Evolutionary conservation across 2,329 filamentous ascomycete genomes (phyloP).

Genomic region (Xylariaceae sp.): DNA sequence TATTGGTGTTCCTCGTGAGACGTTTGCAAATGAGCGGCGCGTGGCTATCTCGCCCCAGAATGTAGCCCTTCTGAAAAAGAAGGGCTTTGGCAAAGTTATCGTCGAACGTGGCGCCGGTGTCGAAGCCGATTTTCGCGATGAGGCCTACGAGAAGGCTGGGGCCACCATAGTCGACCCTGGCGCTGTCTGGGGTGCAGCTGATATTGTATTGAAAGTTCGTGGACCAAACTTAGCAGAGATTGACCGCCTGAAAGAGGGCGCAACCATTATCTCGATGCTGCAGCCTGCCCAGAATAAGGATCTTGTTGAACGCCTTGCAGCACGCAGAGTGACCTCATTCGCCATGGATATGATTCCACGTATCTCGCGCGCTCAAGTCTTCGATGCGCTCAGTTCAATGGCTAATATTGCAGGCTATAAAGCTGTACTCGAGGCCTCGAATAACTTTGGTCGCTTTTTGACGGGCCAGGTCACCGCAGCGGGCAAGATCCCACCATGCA

Average conservation of each 20-base stretch:
- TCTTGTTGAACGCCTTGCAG: conserved; percentile 74
- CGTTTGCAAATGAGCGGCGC: conserved; percentile 77
- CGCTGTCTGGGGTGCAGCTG: conserved; percentile 73
- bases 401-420: conserved; percentile 95
- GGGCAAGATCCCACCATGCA: conserved; percentile 87
- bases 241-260: conserved; percentile 68
- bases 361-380: conserved; percentile 86
- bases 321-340: conserved; percentile 75
- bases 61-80: conserved; percentile 80
- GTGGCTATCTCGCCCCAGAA: conserved; percentile 87
- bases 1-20: conserved; percentile 80
- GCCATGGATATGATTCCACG: conserved; percentile 94
- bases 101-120: conserved; percentile 82
- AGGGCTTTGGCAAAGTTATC: conserved; percentile 78
- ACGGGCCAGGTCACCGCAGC: conserved; percentile 91
- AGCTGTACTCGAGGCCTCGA: conserved; percentile 86
- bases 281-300: conserved; percentile 82
- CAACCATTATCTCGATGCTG: conserved; percentile 81
- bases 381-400: conserved; percentile 90
- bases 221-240: conserved; percentile 75
- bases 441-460: conserved; percentile 85
- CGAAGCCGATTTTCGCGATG: conserved; percentile 77
- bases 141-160: conserved; percentile 77
- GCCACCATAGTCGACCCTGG: conserved; percentile 75
- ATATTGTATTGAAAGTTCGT: conserved; percentile 86